A percentile compares a stretch with the other conserved stretches of the same genome.
These are phyloP conservation scores for Penicillium canariense DNA, from an alignment of 495 filamentous ascomycete genomes.

Conservation along the genomic window DNA sequence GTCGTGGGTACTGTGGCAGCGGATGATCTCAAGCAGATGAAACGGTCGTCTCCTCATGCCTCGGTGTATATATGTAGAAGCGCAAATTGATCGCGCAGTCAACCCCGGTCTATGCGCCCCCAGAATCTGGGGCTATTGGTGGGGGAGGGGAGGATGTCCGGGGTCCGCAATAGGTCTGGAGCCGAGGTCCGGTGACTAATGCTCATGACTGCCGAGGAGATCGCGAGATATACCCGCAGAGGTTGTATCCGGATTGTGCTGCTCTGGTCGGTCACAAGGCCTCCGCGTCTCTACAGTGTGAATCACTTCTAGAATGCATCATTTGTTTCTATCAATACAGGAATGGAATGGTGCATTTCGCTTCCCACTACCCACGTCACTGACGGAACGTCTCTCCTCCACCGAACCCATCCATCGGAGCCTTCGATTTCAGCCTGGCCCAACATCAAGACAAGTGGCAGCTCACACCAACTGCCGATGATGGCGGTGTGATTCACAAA, in stretches of 20 bases:
- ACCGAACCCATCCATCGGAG: not conserved
- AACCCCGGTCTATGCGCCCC: not conserved
- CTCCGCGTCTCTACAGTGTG: not conserved
- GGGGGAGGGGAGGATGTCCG: not conserved
- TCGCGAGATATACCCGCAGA: not conserved
- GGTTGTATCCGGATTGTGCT: too few relatives aligned
- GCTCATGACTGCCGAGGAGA: not conserved
- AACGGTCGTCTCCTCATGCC: constrained; percentile 8
- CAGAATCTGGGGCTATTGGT: not conserved
- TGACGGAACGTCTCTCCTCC: not conserved
- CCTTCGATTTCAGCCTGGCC: constrained; percentile 2
- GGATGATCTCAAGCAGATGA: constrained; percentile 5
- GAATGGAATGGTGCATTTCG: constrained; percentile 8
- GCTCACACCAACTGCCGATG: not conserved
- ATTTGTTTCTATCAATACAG: constrained; percentile 17
- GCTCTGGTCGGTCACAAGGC: too few relatives aligned
- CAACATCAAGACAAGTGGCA: not conserved
- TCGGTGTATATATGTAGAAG: not conserved
- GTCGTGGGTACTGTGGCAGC: not conserved
- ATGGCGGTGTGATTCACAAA: not conserved
- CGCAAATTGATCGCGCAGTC: not conserved
- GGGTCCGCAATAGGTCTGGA: not conserved
- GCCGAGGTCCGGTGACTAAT: constrained; percentile 3
- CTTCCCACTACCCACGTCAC: constrained; percentile 8
- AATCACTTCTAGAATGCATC: not conserved